phyloP scores from a whole-genome alignment of 768 basidiomycete species.

The Termitomyces sp. region DNA sequence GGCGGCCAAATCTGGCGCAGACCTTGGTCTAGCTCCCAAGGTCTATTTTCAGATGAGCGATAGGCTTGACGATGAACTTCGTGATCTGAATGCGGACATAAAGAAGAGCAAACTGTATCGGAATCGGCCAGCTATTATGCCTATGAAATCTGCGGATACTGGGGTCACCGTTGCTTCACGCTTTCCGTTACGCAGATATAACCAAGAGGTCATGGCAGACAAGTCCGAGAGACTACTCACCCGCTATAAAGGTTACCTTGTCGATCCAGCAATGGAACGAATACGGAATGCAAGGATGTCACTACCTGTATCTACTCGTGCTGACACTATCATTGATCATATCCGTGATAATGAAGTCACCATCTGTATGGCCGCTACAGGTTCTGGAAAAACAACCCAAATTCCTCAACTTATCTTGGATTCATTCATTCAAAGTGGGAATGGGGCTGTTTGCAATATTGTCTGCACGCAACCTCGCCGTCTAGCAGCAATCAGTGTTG shows the following conservation, averaged over 20 bases:
- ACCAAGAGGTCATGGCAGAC: constrained; percentile 24
- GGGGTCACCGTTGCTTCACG: not conserved
- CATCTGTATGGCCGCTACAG: constrained; percentile 85
- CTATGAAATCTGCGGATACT: not conserved
- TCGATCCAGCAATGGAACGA: constrained; percentile 50
- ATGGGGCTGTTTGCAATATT: constrained; percentile 83
- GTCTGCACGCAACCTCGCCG: constrained; percentile 92
- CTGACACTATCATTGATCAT: constrained; percentile 60
- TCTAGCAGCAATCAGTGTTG: constrained; percentile 87
- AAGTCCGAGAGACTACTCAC: constrained; percentile 58
- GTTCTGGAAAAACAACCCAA: constrained; percentile 93
- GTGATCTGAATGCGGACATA: constrained; percentile 65
- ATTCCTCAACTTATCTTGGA: constrained; percentile 91
- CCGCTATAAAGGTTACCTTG: constrained; percentile 54
- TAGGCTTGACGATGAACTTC: constrained; percentile 61
- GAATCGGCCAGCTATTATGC: constrained; percentile 45
- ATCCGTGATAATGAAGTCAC: constrained; percentile 79
- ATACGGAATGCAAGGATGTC: constrained; percentile 65
- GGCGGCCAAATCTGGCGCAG: constrained; percentile 58
- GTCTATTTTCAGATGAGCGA: constrained; percentile 63
- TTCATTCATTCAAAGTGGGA: constrained; percentile 67
- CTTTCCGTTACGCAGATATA: constrained; percentile 18
- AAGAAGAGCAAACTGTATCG: constrained; percentile 58
- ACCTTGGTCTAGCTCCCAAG: constrained; percentile 67
- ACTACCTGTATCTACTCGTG: constrained; percentile 73